A percentile compares a stretch with the other conserved stretches of the same genome.
These are phyloP conservation scores for Volvox reticuliferus DNA, from an alignment of 139 green algal genomes.

Conservation along the genomic window DNA sequence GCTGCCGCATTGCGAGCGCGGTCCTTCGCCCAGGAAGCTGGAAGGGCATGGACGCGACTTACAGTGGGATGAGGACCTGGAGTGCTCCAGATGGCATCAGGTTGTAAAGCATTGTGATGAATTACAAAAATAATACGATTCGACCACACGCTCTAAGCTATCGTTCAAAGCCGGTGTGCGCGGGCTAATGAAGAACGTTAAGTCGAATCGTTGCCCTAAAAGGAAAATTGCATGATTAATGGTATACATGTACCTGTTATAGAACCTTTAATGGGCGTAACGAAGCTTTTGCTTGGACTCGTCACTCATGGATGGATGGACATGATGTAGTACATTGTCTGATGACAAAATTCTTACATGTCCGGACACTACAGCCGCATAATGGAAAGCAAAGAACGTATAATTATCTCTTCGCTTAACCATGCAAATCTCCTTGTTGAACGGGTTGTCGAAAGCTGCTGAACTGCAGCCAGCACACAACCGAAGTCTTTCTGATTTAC, in stretches of 20 bases:
- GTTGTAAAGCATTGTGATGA: constrained; percentile 12
- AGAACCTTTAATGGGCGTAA: too few species aligned
- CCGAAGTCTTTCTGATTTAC: not conserved
- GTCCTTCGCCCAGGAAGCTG: not conserved
- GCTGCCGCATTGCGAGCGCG: too few species aligned
- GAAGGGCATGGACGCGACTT: not conserved
- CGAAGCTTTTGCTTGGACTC: too few species aligned
- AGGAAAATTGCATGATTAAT: not conserved
- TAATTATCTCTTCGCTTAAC: too few species aligned
- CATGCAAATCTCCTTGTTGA: not conserved
- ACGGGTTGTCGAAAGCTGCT: not conserved
- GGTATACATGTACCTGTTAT: not conserved
- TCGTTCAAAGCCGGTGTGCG: constrained; percentile 6
- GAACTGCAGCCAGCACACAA: not conserved
- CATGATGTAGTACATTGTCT: too few species aligned
- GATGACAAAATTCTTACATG: too few species aligned
- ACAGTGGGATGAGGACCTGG: not conserved
- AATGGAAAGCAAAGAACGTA: too few species aligned
- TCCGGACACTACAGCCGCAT: too few species aligned
- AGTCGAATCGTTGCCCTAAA: not conserved
- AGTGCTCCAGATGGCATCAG: not conserved
- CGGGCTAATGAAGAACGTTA: not conserved
- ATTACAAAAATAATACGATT: not conserved
- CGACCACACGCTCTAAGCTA: not conserved
- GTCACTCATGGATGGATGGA: too few species aligned